Evolutionary conservation across 1,284 basidiomycete species (phyloP).

Genomic region (Cystobasidium slooffiae): DNA sequence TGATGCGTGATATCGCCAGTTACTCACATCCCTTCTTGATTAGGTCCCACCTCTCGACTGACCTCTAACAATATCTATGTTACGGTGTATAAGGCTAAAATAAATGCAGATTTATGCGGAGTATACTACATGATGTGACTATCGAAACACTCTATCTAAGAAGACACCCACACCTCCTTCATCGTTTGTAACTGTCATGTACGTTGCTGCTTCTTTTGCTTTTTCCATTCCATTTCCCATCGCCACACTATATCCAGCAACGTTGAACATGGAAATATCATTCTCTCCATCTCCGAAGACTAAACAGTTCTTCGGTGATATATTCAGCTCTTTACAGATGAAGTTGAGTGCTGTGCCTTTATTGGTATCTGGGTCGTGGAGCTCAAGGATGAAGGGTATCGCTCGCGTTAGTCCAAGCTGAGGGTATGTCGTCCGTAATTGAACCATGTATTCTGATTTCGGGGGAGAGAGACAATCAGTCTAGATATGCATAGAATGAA

Average conservation of each 20-base stretch:
- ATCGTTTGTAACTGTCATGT: constrained; percentile 35
- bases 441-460: constrained; percentile 22
- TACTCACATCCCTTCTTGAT: too few species aligned
- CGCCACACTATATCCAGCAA: constrained; percentile 35
- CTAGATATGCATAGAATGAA: neutral
- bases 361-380: constrained; percentile 41
- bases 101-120: neutral
- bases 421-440: constrained; percentile 17
- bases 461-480: neutral
- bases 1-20: too few species aligned
- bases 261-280: constrained; percentile 39
- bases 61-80: neutral
- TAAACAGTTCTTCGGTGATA: constrained; percentile 22
- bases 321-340: constrained; percentile 29
- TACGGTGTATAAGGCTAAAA: neutral
- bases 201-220: constrained; percentile 27
- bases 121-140: neutral
- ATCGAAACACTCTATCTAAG: constrained; percentile 36
- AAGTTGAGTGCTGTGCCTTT: constrained; percentile 40
- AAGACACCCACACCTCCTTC: constrained; percentile 46
- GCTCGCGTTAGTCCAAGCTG: constrained; percentile 43
- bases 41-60: too few species aligned
- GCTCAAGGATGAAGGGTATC: constrained; percentile 45
- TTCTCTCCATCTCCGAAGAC: constrained; percentile 47
- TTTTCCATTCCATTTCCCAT: constrained; percentile 44